These are phyloP conservation scores for Pyricularia pennisetigena DNA, from an alignment of 2,329 filamentous ascomycete species.

Conservation along the genomic window DNA sequence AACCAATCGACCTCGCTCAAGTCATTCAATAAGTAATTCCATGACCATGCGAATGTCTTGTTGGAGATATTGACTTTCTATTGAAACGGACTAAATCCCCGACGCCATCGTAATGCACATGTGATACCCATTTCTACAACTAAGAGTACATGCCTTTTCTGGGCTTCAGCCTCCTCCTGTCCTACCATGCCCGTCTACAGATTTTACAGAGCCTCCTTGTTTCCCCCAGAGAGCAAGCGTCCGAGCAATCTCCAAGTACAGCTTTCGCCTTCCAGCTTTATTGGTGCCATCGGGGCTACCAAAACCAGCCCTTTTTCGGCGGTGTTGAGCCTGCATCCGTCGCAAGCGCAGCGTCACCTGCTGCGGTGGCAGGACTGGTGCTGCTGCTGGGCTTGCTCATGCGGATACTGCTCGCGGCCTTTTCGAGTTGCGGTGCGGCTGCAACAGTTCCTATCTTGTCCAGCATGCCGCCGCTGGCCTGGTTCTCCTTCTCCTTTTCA, in stretches of 20 bases:
- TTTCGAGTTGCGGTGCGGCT: conserved; percentile 17
- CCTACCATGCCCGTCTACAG: neutral
- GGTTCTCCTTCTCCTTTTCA: conserved; percentile 39
- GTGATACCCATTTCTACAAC: neutral
- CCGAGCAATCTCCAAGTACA: neutral
- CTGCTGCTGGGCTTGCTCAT: neutral
- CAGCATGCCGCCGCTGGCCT: conserved; percentile 38
- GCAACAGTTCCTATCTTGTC: conserved; percentile 22
- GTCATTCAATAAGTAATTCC: neutral
- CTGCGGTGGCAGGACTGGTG: neutral
- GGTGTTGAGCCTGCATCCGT: neutral
- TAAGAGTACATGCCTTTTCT: neutral
- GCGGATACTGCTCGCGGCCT: conserved; percentile 32
- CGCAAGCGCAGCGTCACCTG: neutral
- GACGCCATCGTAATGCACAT: neutral
- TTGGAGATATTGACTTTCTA: neutral
- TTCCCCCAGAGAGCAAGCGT: neutral
- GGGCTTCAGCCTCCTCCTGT: neutral
- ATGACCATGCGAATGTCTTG: neutral
- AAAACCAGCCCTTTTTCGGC: neutral
- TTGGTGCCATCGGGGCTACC: neutral
- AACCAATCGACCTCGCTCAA: neutral
- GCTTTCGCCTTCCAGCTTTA: neutral
- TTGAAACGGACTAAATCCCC: neutral
- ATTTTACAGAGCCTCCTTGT: neutral